Evolutionary conservation across 1,284 basidiomycete genomes (phyloP).

Genomic region (Tranzscheliella williamsii): DNA sequence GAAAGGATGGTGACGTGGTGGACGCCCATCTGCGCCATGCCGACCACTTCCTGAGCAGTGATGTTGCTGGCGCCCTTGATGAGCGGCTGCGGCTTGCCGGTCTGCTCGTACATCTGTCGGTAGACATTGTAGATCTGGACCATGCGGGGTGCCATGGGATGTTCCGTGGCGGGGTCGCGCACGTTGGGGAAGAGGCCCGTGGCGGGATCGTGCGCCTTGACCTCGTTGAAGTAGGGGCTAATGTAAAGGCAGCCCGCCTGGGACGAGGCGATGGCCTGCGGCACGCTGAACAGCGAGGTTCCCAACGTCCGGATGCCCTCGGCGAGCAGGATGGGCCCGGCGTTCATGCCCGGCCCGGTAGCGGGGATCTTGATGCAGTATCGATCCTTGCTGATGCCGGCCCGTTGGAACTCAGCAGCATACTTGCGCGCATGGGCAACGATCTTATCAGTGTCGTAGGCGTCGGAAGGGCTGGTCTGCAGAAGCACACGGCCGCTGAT

Average conservation of each 20-base stretch:
- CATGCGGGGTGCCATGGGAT: constrained; percentile 34
- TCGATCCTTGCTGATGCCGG: constrained; percentile 16
- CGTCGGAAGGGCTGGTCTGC: constrained; percentile 26
- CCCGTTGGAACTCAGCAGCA: constrained; percentile 26
- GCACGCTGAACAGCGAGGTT: constrained; percentile 54
- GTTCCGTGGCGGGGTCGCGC: constrained; percentile 18
- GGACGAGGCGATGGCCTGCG: constrained; percentile 55
- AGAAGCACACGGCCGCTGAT: constrained; percentile 31
- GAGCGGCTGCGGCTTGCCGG: constrained; percentile 26
- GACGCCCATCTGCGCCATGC: constrained; percentile 20
- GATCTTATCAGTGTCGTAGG: constrained; percentile 30
- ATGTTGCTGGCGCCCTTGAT: constrained; percentile 40
- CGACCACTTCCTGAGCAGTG: constrained; percentile 22
- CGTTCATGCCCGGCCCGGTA: constrained; percentile 55
- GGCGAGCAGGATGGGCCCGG: constrained; percentile 21
- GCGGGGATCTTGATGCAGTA: constrained; percentile 3
- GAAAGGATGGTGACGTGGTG: constrained; percentile 21
- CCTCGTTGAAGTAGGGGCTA: constrained; percentile 57
- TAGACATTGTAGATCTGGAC: constrained; percentile 34
- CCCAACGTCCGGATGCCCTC: constrained; percentile 58
- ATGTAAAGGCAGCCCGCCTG: constrained; percentile 57
- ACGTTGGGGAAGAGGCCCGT: constrained; percentile 21
- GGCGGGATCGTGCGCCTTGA: constrained; percentile 27
- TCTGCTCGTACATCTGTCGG: constrained; percentile 10
- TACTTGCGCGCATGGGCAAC: constrained; percentile 26